Conservation (phyloP, 2,329 filamentous ascomycete genomes). For the Beauveria australis region DNA sequence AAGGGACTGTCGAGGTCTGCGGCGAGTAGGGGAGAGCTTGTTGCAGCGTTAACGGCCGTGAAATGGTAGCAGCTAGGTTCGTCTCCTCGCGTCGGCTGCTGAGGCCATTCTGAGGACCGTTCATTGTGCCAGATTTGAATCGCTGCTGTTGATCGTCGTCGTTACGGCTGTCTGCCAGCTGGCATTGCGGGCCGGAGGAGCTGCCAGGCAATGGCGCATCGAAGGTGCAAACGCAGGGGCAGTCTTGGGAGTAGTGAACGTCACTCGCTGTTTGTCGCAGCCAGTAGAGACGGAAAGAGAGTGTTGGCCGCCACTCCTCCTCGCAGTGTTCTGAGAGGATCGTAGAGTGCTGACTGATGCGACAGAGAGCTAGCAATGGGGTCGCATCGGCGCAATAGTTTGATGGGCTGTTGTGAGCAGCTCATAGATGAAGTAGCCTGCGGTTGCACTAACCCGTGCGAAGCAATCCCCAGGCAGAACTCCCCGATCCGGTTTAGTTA, state of each 20-base stretch:
- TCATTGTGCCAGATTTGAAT: conserved; percentile 23
- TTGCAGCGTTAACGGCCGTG: conserved; percentile 53
- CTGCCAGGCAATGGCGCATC: conserved; percentile 10
- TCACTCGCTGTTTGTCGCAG: neutral
- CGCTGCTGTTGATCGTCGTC: conserved; percentile 21
- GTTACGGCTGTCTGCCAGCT: conserved; percentile 21
- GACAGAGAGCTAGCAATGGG: neutral
- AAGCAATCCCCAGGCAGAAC: conserved; percentile 9
- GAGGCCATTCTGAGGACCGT: conserved; percentile 27
- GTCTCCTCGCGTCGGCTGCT: conserved; percentile 17
- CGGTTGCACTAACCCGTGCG: neutral
- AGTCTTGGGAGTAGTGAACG: neutral
- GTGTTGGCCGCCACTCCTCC: neutral
- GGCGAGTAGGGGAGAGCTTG: conserved; percentile 78
- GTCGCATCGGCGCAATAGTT: neutral
- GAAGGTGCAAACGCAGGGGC: conserved; percentile 11
- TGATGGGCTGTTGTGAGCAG: neutral
- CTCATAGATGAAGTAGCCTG: neutral
- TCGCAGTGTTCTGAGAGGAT: neutral
- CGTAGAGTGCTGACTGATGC: neutral
- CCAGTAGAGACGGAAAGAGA: neutral
- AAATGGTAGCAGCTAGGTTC: conserved; percentile 19
- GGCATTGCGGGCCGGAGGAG: conserved; percentile 23
- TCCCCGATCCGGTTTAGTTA: conserved; percentile 11
- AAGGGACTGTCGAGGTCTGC: conserved; percentile 70